These are phyloP conservation scores for Cyclotella sp. DNA, from an alignment of 108 stramenopile species.

Conservation along the genomic window DNA sequence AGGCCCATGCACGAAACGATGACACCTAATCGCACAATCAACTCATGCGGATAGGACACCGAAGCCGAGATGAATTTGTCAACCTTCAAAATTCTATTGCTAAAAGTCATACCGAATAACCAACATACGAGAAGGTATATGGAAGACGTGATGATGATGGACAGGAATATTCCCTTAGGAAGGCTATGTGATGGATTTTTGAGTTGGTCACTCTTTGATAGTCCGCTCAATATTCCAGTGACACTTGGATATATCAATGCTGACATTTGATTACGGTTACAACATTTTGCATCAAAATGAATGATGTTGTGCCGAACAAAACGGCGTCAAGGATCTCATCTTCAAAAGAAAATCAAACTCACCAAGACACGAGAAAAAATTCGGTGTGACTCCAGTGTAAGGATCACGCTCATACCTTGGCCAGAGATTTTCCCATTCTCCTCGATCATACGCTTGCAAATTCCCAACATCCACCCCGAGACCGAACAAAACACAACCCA, in stretches of 20 bases:
- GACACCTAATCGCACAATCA: conserved; percentile 77
- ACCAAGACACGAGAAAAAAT: conserved; percentile 64
- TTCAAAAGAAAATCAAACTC: background rate
- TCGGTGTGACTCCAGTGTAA: conserved; percentile 68
- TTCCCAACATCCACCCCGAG: conserved; percentile 40
- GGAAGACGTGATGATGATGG: conserved; percentile 58
- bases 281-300: background rate
- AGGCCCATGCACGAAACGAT: conserved; percentile 68
- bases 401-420: conserved; percentile 60
- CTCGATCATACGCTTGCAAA: conserved; percentile 45
- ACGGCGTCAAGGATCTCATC: background rate
- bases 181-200: conserved; percentile 67
- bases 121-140: conserved; percentile 60
- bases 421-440: conserved; percentile 57
- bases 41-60: conserved; percentile 66
- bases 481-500: conserved; percentile 64
- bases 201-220: conserved; percentile 62
- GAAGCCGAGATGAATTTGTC: conserved; percentile 69
- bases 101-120: conserved; percentile 61
- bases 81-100: conserved; percentile 60
- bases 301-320: background rate
- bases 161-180: conserved; percentile 73
- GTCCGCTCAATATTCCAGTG: conserved; percentile 86
- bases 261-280: background rate
- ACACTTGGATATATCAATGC: conserved; percentile 83